Base-by-base conservation (phyloP, 2,329 filamentous ascomycete species). In the Aspergillus amoenus region DNA sequence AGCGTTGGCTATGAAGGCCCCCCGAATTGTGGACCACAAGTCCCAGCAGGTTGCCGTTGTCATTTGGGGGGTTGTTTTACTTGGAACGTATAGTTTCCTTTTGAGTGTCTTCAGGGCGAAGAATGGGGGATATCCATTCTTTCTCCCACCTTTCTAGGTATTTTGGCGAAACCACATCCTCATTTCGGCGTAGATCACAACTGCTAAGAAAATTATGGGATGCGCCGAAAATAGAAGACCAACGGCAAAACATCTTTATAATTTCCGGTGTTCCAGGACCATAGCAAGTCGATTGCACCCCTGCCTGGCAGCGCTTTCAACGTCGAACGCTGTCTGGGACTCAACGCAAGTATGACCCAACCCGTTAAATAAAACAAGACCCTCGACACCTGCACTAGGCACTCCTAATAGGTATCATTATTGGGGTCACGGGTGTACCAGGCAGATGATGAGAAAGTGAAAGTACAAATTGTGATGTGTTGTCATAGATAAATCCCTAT, bases 61-160 rank as follows among this genome's bases (percentile, higher is more conserved):
- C 56, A 81, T 89, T 43, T 97, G 92, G 90, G 87, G 85, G 18
- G 84, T 80, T 45, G 79, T 94, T 30, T 77, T 97, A 56, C 87
- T 96, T 66, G 77, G 89, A 62, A 86, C 92, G 77, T 97, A 97
- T 81, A 96, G 93, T 79, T 94, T 96, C 78, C 81, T 99, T 62
- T 84, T 99, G 64, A 97, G 90, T 76, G 82, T 96, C 61, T 99
- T 99, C 84, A 87, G 93, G 68, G 81, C 89, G 68, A 99, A 99
- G 87, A 99, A 97, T 72, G 87, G 87, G 34, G 91, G 91, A 22
- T 99, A 99, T 76, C 93, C 93, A 15, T 97, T 97, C 78, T 92
- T 87, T 70, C 82, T 99, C 60, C 94, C 94, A 55, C 94, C 94
- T 11, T 97, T 99, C 76, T 88, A 81, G 30, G 21, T 32, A 17